Percentiles rank a stretch among this genome's conserved stretches.
Conservation (phyloP, 768 basidiomycete species). For the Mycena vitilis region DNA sequence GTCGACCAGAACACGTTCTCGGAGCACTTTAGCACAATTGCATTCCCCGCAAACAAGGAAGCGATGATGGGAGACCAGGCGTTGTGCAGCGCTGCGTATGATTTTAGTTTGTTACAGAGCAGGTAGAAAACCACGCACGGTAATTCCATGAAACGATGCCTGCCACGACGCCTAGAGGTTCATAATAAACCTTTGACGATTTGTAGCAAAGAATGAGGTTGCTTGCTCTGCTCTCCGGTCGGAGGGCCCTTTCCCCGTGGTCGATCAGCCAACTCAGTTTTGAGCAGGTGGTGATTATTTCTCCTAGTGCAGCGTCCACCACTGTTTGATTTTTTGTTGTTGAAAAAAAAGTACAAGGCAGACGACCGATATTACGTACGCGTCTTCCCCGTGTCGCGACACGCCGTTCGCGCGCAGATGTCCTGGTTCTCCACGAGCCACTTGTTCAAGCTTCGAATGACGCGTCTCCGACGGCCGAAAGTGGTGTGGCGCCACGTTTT, state of each 20-base stretch:
- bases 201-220: conserved; percentile 83
- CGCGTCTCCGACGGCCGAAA: conserved; percentile 83
- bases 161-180: conserved; percentile 92
- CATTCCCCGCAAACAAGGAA: conserved; percentile 90
- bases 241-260: conserved; percentile 82
- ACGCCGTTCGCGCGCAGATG: conserved; percentile 85
- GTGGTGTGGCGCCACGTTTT: conserved; percentile 77
- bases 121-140: conserved; percentile 57
- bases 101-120: background rate
- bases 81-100: conserved; percentile 85
- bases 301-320: conserved; percentile 93
- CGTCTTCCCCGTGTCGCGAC: conserved; percentile 96
- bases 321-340: conserved; percentile 57
- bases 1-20: conserved; percentile 95
- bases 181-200: conserved; percentile 82
- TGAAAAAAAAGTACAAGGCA: background rate
- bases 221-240: conserved; percentile 75
- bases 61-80: conserved; percentile 94
- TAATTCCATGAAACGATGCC: conserved; percentile 97
- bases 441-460: conserved; percentile 87
- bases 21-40: conserved; percentile 90
- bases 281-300: conserved; percentile 93
- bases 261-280: conserved; percentile 94
- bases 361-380: conserved; percentile 57
- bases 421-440: conserved; percentile 96